Evolutionary conservation across 179 eudicot species (phyloP).

Genomic region (Vitellaria paradoxa): DNA sequence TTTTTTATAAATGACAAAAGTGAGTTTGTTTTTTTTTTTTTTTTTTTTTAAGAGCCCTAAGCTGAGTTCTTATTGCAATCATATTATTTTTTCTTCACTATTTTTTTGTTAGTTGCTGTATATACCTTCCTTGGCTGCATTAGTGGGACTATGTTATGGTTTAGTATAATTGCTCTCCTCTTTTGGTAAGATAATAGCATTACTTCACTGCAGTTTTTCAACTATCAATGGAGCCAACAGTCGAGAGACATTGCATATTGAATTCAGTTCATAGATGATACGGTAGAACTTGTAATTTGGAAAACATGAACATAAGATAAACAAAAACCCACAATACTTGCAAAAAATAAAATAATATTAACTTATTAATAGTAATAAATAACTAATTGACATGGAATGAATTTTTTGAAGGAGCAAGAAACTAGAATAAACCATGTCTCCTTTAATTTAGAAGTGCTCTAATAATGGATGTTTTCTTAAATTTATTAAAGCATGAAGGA

Average conservation of each 20-base stretch:
- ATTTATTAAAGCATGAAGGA: background rate
- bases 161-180: background rate
- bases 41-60: no score
- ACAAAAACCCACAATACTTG: background rate
- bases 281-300: background rate
- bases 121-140: no score
- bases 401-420: background rate
- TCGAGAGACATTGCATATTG: background rate
- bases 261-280: background rate
- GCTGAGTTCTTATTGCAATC: no score
- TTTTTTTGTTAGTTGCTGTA: no score
- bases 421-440: background rate
- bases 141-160: background rate
- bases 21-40: no score
- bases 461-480: background rate
- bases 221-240: background rate
- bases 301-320: background rate
- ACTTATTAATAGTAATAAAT: no score
- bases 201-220: background rate
- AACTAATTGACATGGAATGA: background rate
- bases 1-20: no score
- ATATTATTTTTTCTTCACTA: no score
- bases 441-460: background rate
- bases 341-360: background rate
- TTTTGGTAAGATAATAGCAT: background rate